phyloP scores from a whole-genome alignment of 1,139 yeast genomes.

The Nakaseomyces kungkrabaensis region DNA sequence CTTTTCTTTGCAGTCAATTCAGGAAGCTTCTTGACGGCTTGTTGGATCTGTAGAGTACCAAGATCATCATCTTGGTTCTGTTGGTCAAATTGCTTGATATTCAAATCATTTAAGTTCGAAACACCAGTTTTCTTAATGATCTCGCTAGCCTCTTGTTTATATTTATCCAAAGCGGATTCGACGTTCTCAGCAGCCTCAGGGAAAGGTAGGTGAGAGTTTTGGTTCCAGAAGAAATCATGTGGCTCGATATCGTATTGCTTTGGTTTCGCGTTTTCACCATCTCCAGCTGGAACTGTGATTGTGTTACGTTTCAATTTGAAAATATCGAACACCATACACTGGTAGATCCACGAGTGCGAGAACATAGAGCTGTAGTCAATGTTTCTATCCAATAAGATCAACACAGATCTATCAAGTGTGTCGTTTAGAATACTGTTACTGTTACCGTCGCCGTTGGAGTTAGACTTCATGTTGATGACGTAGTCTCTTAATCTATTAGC shows the following conservation, averaged over 20 bases:
- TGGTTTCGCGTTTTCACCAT: conserved; percentile 14
- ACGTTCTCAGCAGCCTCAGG: conserved; percentile 98
- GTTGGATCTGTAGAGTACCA: conserved; percentile 71
- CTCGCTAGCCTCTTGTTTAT: conserved; percentile 80
- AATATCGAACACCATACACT: conserved; percentile 90
- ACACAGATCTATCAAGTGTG: conserved; percentile 52
- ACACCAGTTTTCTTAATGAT: conserved; percentile 75
- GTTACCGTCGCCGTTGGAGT: conserved; percentile 12
- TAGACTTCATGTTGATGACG: conserved; percentile 54
- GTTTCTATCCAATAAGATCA: conserved; percentile 76
- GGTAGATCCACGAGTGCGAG: conserved; percentile 95
- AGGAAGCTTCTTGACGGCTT: conserved; percentile 86
- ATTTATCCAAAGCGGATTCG: conserved; percentile 67
- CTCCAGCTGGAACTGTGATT: conserved; percentile 43
- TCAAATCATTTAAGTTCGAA: conserved; percentile 52
- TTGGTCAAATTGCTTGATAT: conserved; percentile 35
- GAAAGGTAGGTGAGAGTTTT: conserved; percentile 79
- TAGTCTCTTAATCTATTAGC: conserved; percentile 79
- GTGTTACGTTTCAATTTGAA: conserved; percentile 73
- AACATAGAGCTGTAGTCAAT: conserved; percentile 89
- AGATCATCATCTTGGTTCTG: conserved; percentile 34
- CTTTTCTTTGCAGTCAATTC: conserved; percentile 82
- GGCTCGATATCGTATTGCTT: conserved; percentile 74
- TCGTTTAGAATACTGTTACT: conserved; percentile 22
- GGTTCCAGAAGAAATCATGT: conserved; percentile 82